Base-by-base conservation (phyloP, 2,329 filamentous ascomycete species). In the Zarea fungicola region DNA sequence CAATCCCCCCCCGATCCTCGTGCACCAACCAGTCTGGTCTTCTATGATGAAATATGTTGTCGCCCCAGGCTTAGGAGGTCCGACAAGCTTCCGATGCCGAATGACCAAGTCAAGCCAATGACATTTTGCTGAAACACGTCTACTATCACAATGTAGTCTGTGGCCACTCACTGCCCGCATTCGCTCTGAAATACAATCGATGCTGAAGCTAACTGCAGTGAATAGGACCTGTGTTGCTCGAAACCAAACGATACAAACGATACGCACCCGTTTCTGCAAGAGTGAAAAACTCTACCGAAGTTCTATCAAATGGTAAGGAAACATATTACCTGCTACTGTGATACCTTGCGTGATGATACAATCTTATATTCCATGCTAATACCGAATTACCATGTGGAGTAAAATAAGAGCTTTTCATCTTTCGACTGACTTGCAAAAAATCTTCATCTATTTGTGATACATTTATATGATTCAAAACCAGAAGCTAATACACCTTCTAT, bases 351-450 rank as follows among this genome's bases (percentile, higher is more conserved):
- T 87, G 84, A 88, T 88, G 83, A 79, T 63, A 74, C 73, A 72
- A 78, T 70, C 70, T 72, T 74, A 75, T 72, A 82, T 83, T 85
- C 82, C 81, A 85, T 87, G 84, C 84, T 87, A 87, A 87, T 80
- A 71, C 85, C 75, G 83, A 88, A 81, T 62, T 62, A 59, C 58
- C 62, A 79, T 83, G 80, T 85, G 78, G 81, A 86, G 71, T 70
- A 74, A 80, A 75, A 72, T 76, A 77, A 76, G 78, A 81, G 78
- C 83, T 87, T 87, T 88, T 88, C 84, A 88, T 87, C 84, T 87
- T 87, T 87, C 84, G 77, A 77, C 83, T 88, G 85, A 88, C 64
- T 65, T 61, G 62, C 48, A 46, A 65, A 59, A 57, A 49, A 59
- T 56, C 49, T 56, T 51, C 52, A 54, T 55, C 43, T 54, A 55